Conservation (phyloP, 345 rosid species). For the Populus pruinosa region DNA sequence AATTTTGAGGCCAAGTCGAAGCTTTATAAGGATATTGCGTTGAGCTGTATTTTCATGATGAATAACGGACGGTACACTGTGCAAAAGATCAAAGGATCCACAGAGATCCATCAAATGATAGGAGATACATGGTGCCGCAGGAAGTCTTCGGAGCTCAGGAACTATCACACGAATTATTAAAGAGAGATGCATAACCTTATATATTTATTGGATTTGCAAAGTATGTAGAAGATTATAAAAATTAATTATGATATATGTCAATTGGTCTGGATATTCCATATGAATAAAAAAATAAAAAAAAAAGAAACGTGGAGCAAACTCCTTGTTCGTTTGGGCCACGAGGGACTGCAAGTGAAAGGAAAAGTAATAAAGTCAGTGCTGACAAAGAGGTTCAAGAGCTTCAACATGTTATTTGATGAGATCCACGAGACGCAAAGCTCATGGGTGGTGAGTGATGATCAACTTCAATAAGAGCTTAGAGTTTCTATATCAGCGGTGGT, state of each 20-base stretch:
- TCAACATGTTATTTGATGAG: constrained; percentile 79
- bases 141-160: constrained; percentile 67
- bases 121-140: constrained; percentile 76
- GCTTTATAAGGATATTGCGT: constrained; percentile 60
- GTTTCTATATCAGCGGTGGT: constrained; percentile 74
- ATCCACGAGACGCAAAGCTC: constrained; percentile 81
- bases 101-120: constrained; percentile 54
- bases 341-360: constrained; percentile 65
- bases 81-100: constrained; percentile 69
- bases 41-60: constrained; percentile 88
- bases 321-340: constrained; percentile 58
- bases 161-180: constrained; percentile 74
- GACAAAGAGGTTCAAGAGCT: constrained; percentile 86
- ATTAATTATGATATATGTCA: no score
- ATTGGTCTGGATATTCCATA: no score
- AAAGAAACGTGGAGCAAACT: constrained; percentile 80
- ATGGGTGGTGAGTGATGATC: constrained; percentile 88
- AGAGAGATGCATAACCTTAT: no score
- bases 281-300: no score
- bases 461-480: constrained; percentile 88
- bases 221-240: no score
- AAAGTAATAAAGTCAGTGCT: constrained; percentile 71
- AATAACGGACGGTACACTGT: constrained; percentile 92
- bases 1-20: constrained; percentile 62
- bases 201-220: no score